phyloP scores from a whole-genome alignment of 2,329 filamentous ascomycete genomes.

The Graphiopsis chlorocephala region DNA sequence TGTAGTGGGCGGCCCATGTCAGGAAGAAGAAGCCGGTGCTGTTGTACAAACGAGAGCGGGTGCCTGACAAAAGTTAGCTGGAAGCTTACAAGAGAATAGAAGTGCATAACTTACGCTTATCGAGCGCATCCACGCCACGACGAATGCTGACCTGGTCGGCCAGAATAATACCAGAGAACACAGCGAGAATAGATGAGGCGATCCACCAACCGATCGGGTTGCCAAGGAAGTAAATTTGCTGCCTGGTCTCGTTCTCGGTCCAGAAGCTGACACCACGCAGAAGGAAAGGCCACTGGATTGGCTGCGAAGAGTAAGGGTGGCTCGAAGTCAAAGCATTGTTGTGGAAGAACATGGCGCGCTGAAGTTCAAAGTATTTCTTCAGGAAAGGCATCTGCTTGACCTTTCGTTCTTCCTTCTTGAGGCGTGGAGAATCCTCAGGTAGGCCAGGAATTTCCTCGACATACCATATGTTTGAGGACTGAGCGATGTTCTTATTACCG shows the following conservation, averaged over 20 bases:
- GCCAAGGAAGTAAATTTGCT: conserved; percentile 98
- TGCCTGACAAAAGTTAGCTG: conserved; percentile 53
- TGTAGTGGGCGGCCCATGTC: conserved; percentile 94
- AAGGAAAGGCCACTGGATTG: conserved; percentile 97
- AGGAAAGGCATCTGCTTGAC: conserved; percentile 85
- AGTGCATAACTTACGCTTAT: conserved; percentile 69
- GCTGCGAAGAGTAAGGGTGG: conserved; percentile 91
- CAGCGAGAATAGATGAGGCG: conserved; percentile 83
- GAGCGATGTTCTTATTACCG: conserved; percentile 91
- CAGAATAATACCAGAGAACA: conserved; percentile 86
- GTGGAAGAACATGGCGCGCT: conserved; percentile 98
- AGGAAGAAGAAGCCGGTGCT: conserved; percentile 99
- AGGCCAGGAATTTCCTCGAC: conserved; percentile 88
- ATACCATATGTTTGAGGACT: conserved; percentile 91
- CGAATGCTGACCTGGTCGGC: conserved; percentile 92
- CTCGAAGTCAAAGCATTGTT: conserved; percentile 97
- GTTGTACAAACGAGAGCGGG: conserved; percentile 93
- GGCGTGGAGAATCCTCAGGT: conserved; percentile 66
- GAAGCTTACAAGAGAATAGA: neutral
- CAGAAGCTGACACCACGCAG: conserved; percentile 98
- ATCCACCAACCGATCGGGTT: conserved; percentile 99
- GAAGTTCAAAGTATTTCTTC: conserved; percentile 91
- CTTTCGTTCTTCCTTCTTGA: conserved; percentile 71
- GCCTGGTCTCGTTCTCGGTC: conserved; percentile 90
- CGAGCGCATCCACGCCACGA: conserved; percentile 87